Evolutionary conservation across 257 asterid species (phyloP), one percentile per base, ranked within the genome.

Genomic region (Petunia secreta): DNA sequence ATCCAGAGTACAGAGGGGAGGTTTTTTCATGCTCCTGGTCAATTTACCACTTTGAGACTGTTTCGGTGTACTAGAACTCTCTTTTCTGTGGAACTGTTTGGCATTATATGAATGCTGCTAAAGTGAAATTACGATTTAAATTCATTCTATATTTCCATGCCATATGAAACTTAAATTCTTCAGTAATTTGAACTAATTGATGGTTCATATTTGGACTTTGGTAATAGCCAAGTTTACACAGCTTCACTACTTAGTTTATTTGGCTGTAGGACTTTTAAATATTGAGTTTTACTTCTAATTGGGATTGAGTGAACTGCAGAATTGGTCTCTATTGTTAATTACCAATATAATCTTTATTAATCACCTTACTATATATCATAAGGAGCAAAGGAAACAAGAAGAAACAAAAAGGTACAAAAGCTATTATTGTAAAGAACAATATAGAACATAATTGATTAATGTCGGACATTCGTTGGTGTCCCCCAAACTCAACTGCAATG

Each of bases 271-370:
- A 34, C 68, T 36, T 63, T 63, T 36, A 63, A 60, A 36, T 36
- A 63, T 63, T 34, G 67, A 36, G 4, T 63, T 63, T 36, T 63
- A 63, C 68, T 36, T 63, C 43, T 63, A 63, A 36, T 11, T 63
- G 68, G 68, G 10, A 5, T 36, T 63, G 68, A 63, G 15, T 4
- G 10, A 36, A 63, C 37, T 63, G 37, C 15, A 13, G 10, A 63
- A 63, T 63, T 63, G 68, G 41, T 63, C 68, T 63, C 8, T 37
- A 36, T 63, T 63, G 68, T 36, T 63, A 63, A 63, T 63, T 34
- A 63, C 68, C 68, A 36, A n/a, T 6, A 9, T 63, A 63, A n/a
- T 63, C 44, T 63, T 63, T 3, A 9, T n/a, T 36, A 63, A 11
- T 63, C n/a, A 11, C 4, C 10, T 63, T 63, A 8, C 43, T 36